Conservation (phyloP, 192 early-diverging fungal genomes). For the Linnemannia elongata region DNA sequence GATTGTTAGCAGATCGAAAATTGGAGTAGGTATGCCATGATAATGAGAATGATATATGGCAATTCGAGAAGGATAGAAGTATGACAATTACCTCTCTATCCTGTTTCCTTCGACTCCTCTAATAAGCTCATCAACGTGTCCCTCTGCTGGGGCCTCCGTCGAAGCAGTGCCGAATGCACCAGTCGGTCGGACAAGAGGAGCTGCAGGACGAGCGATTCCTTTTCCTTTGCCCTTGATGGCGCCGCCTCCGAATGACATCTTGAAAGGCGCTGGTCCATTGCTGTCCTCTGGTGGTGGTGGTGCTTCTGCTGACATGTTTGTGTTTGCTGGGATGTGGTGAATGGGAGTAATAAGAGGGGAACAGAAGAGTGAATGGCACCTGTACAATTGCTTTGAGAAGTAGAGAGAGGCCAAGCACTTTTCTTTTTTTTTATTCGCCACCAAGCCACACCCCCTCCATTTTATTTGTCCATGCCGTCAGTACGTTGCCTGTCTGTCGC, state of each 20-base stretch:
- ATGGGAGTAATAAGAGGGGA: background rate
- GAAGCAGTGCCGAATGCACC: constrained; percentile 39
- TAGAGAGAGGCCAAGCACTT: constrained; percentile 14
- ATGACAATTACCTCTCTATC: constrained; percentile 49
- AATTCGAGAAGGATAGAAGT: background rate
- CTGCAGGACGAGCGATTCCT: constrained; percentile 18
- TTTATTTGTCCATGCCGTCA: background rate
- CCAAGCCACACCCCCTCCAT: background rate
- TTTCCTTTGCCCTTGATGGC: constrained; percentile 16
- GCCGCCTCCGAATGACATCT: constrained; percentile 23
- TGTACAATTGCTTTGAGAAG: background rate
- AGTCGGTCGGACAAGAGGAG: constrained; percentile 23
- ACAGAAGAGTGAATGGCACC: background rate
- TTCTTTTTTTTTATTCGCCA: background rate
- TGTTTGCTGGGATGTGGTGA: background rate
- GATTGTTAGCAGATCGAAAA: background rate
- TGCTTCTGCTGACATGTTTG: constrained; percentile 22
- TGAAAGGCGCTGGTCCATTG: constrained; percentile 25
- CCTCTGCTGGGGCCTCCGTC: constrained; percentile 8
- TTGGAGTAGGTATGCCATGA: background rate
- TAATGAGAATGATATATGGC: background rate
- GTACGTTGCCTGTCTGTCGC: background rate
- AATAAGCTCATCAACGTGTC: constrained; percentile 55
- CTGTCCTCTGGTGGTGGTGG: background rate
- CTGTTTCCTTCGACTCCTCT: constrained; percentile 64